Base-by-base conservation (phyloP, 2,329 filamentous ascomycete species). In the Akanthomyces uredinophilus region DNA sequence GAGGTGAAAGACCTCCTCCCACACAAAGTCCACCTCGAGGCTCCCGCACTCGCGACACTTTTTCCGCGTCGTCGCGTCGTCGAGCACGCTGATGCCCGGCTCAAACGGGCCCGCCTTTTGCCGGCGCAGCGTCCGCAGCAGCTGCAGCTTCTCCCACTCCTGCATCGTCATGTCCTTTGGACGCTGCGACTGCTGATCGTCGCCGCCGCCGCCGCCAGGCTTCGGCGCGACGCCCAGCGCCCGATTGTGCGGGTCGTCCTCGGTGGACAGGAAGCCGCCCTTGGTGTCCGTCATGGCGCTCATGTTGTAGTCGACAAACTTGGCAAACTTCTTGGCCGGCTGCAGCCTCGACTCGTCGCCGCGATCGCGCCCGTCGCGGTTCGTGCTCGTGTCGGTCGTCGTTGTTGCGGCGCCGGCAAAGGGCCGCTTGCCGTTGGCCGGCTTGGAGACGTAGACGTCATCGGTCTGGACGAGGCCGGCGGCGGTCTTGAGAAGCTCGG, bases 251-350 rank as follows among this genome's bases (percentile, higher is more conserved):
- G 95, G 95, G 74, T 99, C 95, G 71, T 99, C 95, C 65, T 94
- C 90, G 1, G 85, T 83, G n/a, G 89, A 90, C 66, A 99, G 77
- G 75, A 99, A 99, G 0, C 95, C 95, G 65, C 95, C 95, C 72
- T 97, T 97, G 1, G 94, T 98, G 74, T 99, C 95, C 7, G 89
- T 96, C 92, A 99, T 98, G 77, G 94, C 90, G 72, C 90, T 94
- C 77, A 99, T 95, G 74, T 99, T 95, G 77, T 97, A 98, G 72
- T 99, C 95, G 70, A 99, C 93, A 72, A 90, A 98, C 73, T 95
- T 94, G 64, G 90, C 87, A 68, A 98, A 97, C 71, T 96, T 97
- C 70, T 87, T 85, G 52, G 91, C 91, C 0, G 94, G 89, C 61
- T 87, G 87, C 55, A 96, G 87, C 49, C 73, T 64, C 72, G 71